Evolutionary conservation across 2,329 filamentous ascomycete genomes (phyloP).

Genomic region (Penicillium sp.): DNA sequence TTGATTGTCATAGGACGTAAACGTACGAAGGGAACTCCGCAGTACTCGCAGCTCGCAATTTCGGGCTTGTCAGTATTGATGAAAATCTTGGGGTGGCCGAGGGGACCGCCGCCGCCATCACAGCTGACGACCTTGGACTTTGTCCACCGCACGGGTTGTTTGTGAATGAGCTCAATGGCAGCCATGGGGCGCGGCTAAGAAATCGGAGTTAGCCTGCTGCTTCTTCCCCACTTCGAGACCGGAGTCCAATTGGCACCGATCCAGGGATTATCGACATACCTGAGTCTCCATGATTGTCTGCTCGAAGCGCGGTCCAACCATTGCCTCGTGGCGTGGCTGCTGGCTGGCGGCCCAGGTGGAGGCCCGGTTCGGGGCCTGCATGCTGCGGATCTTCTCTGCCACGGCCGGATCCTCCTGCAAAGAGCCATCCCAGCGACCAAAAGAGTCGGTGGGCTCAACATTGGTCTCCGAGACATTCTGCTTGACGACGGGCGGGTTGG

Average conservation of each 20-base stretch:
- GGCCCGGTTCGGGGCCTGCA: conserved; percentile 83
- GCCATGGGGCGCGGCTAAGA: conserved; percentile 78
- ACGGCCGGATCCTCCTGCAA: conserved; percentile 56
- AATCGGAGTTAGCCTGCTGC: conserved; percentile 1
- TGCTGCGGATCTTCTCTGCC: conserved; percentile 56
- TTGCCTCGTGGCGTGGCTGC: conserved; percentile 74
- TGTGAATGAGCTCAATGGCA: conserved; percentile 93
- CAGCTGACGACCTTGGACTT: conserved; percentile 79
- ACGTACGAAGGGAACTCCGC: conserved; percentile 87
- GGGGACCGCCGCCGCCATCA: conserved; percentile 85
- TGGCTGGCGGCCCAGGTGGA: conserved; percentile 84
- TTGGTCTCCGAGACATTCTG: conserved; percentile 62
- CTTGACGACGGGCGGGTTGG: conserved; percentile 50
- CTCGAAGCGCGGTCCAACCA: conserved; percentile 93
- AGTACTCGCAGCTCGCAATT: conserved; percentile 88
- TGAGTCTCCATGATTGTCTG: conserved; percentile 92
- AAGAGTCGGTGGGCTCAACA: conserved; percentile 51
- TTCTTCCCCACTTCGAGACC: neutral
- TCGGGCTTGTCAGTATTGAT: conserved; percentile 98
- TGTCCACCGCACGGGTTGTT: conserved; percentile 90
- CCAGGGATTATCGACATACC: conserved; percentile 54
- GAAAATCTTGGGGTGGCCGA: conserved; percentile 89
- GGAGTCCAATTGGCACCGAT: neutral
- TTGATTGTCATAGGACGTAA: neutral
- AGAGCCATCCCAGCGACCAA: conserved; percentile 50